Base-by-base conservation (phyloP, 139 green algal species). In the Pleodorina starrii region DNA sequence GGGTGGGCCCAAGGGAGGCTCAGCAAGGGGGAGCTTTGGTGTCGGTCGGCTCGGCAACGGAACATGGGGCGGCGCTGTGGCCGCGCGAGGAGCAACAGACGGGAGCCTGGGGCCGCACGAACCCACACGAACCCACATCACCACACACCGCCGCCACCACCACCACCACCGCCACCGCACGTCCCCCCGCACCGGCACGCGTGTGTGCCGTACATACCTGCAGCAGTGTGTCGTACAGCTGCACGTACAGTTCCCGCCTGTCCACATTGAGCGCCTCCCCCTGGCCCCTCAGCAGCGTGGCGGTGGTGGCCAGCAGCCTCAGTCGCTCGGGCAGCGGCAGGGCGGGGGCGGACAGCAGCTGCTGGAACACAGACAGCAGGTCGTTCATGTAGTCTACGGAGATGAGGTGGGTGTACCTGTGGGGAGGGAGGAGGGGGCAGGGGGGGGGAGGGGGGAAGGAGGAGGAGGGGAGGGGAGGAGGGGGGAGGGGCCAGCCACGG, bases 351-450 rank as follows among this genome's bases (percentile, higher is more conserved):
- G 77, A 74, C 51, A 96, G 85, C 44, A 98, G 89, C 87, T 94
- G 81, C 10, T 5, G 85, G 27, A 97, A 82, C 72, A 96, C 90
- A 21, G 85, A 85, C 72, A 96, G 88, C 19, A 97, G 80, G 82
- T 97, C 95, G 21, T 90, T 92, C 87, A 97, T 96, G 93, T 97
- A 98, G 43, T 97, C 95, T 32, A 98, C 90, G 35, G 91, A 95
- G 85, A 98, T 95, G 50, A 97, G 93, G 90, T 98, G 96, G 25
- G 93, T 94, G 90, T 95, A 97, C 48, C 91, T 91, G 16, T 48
- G 23, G 17, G 48, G 9, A 35, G 51, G 76, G n/a, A n/a, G n/a
- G 19, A 35, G 73, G n/a, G n/a, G n/a, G n/a, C n/a, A 60, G 25
- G 42, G 23, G 74, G 44, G 29, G 29, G 29, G 27, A 43, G 27